Base-by-base conservation (phyloP, 2,329 filamentous ascomycete genomes). In the Arthrobotrys pseudoclavata region DNA sequence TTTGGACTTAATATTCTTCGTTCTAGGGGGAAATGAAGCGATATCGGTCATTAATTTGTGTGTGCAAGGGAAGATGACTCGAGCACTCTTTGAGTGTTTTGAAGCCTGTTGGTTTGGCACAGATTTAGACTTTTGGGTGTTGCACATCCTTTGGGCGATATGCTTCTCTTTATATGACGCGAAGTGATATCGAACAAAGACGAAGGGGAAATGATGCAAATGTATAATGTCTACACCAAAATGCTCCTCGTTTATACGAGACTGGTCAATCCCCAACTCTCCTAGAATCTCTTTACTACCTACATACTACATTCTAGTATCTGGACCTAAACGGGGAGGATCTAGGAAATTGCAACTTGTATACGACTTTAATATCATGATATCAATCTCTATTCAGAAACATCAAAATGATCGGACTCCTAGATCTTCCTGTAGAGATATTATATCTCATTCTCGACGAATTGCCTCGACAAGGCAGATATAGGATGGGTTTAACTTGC, bases 391-490 rank as follows among this genome's bases (percentile, higher is more conserved):
- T n/a, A 15, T 10, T 7, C 13, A n/a, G 9, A 18, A 18, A 26
- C 1, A 29, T 18, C 26, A 29, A 50, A 18, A 64, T 64, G 61
- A 29, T 18, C 4, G 22, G 26, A 22, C 18, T 64, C 9, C 40
- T 52, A 0, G 53, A 69, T 10, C 66, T 69, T 3, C 66, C 66
- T 22, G 15, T 24, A 7, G 66, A 69, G 40, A 69, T 69, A 57
- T 31, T 69, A 29, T 20, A 50, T 42, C 52, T 69, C 40, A 61
- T 69, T 47, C 26, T 69, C 18, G 66, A 60, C 18, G 26, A 69
- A n/a, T 29, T 55, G 13, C 20, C 40, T 20, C 61, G 40, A 13
- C 40, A 37, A 64, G 5, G 15, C 12, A 45, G 40, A 34, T 29
- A 45, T 13, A 5, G 29, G 12, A 18, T n/a, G n/a, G 57, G 20